Base-by-base conservation (phyloP, 805 yeast genomes). In the Candida boleticola region DNA sequence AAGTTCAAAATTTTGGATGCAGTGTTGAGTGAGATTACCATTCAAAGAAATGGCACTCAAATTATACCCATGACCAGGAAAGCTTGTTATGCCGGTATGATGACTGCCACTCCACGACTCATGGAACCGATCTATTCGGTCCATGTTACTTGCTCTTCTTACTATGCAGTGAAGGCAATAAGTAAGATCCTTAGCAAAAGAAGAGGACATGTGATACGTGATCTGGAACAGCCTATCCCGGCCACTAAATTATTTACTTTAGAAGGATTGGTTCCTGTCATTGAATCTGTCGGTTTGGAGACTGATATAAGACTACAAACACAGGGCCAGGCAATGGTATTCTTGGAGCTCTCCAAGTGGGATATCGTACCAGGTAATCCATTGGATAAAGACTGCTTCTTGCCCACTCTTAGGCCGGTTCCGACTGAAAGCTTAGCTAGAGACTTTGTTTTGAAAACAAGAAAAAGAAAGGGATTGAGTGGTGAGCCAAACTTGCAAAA, bases 341-440 rank as follows among this genome's bases (percentile, higher is more conserved):
- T 78, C 36, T 57, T 84, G 46, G 75, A 74, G 37, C 88, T 87
- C 60, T 73, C 74, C 42, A 74, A 73, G 43, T 93, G 97, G 96
- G 74, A 77, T 17, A 61, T 70, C 2, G 95, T 87, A 0, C 96
- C 96, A 1, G 99, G 99, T 0, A 89, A 92, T 64, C 98, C 97
- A 6, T 55, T 92, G 52, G 96, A 92, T 58, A 64, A 66, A 18
- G 74, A 78, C 25, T 76, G 78, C 14, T 66, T 63, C 37, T 73
- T 89, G 30, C 89, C 89, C 4, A 74, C 82, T 32, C 69, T 92
- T 57, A 80, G 80, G 50, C 87, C 96, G 0, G 96, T 93, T 1
- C 82, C 84, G 4, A 63, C 71, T 0, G 67, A 68, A 7, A 80
- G 85, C 2, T 64, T 90, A 44, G 92, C 97, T 1, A 71, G 99